Evolutionary conservation across 2,329 filamentous ascomycete genomes (phyloP).

Genomic region (Geoglossum cookeanum): DNA sequence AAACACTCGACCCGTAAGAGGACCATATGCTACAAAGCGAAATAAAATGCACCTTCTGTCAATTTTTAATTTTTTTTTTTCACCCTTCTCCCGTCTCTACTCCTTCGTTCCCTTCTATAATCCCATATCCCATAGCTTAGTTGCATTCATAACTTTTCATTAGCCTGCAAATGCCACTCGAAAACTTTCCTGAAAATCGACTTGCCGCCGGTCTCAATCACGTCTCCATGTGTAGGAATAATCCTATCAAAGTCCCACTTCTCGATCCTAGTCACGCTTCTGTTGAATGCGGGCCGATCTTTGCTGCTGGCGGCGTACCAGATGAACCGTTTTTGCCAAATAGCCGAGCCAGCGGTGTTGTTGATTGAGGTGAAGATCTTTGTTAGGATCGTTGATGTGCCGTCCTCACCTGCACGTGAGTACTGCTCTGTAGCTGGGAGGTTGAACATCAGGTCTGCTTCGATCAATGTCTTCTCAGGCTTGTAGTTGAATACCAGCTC

Average conservation of each 20-base stretch:
- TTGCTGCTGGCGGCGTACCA: conserved; percentile 52
- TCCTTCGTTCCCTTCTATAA: too few species aligned
- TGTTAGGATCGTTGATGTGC: conserved; percentile 38
- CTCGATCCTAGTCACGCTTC: conserved; percentile 48
- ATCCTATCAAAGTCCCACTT: conserved; percentile 71
- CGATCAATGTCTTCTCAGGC: conserved; percentile 58
- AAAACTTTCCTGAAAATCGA: conserved; percentile 59
- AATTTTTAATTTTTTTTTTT: too few species aligned
- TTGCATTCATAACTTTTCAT: conserved; percentile 10
- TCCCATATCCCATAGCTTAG: background rate
- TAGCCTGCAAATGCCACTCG: conserved; percentile 54
- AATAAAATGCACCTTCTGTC: too few species aligned
- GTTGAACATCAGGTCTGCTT: conserved; percentile 88
- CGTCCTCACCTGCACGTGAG: conserved; percentile 33
- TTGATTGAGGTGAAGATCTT: conserved; percentile 38
- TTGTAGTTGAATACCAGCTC: conserved; percentile 79
- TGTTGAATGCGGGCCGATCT: conserved; percentile 49
- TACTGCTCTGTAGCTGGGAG: conserved; percentile 78
- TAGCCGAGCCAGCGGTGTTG: conserved; percentile 40
- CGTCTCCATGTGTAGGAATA: conserved; percentile 86
- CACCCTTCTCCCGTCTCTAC: too few species aligned
- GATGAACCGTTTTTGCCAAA: conserved; percentile 58
- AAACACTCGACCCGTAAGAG: too few species aligned
- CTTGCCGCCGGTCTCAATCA: conserved; percentile 58
- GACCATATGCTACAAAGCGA: too few species aligned